These are phyloP conservation scores for Fraxinus angustifolia DNA, from an alignment of 305 asterid species.

Conservation along the genomic window DNA sequence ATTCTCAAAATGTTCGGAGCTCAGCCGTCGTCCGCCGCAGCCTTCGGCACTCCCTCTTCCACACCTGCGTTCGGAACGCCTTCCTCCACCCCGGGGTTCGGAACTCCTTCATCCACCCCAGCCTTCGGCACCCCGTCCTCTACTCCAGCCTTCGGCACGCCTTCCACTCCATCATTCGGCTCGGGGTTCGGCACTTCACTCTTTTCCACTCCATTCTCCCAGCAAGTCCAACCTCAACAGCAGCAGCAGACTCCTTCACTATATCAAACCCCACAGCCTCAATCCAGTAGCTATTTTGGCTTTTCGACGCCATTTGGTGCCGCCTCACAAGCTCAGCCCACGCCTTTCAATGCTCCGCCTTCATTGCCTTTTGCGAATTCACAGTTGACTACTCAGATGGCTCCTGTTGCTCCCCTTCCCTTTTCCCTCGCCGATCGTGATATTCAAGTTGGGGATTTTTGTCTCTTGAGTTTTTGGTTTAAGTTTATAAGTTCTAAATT, in stretches of 20 bases:
- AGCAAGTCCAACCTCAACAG: slow-evolving; percentile 43
- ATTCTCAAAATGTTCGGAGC: slow-evolving; percentile 52
- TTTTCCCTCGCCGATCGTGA: slow-evolving; percentile 94
- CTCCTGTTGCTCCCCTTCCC: slow-evolving; percentile 90
- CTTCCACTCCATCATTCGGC: slow-evolving; percentile 52
- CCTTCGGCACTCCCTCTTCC: slow-evolving; percentile 36
- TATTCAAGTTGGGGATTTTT: slow-evolving; percentile 49
- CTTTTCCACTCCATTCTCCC: slow-evolving; percentile 70
- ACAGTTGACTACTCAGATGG: slow-evolving; percentile 97
- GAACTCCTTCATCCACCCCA: slow-evolving; percentile 34
- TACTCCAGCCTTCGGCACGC: slow-evolving; percentile 71
- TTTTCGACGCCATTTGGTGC: slow-evolving; percentile 50
- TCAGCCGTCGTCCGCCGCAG: slow-evolving; percentile 35
- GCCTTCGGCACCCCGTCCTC: slow-evolving; percentile 58
- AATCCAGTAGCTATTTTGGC: slow-evolving; percentile 41
- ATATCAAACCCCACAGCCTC: slow-evolving; percentile 26
- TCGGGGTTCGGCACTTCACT: slow-evolving; percentile 61
- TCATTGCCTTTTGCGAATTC: slow-evolving; percentile 49
- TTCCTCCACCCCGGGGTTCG: slow-evolving; percentile 31
- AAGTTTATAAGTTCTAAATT: background rate
- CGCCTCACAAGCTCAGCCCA: slow-evolving; percentile 41
- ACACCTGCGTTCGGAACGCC: slow-evolving; percentile 37
- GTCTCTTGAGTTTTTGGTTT: background rate
- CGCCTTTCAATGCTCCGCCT: slow-evolving; percentile 44
- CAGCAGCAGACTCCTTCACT: slow-evolving; percentile 40